These are phyloP conservation scores for Trypanosoma grayi DNA, from an alignment of 208 protist genomes.

Conservation along the genomic window DNA sequence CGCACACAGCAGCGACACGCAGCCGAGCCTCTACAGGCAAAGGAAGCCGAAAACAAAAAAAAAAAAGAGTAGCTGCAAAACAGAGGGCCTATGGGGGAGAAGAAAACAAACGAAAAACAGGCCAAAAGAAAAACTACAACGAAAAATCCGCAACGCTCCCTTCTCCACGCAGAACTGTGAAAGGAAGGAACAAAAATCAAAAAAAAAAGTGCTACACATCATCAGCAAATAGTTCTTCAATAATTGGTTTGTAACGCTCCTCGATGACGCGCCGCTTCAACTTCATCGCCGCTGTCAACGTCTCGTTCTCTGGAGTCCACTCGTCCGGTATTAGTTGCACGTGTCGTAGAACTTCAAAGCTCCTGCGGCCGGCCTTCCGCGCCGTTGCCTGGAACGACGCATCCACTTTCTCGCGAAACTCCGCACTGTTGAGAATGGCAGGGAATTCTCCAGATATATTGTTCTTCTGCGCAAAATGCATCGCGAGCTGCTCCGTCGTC, in stretches of 20 bases:
- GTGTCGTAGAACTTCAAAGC: slow-evolving; percentile 67
- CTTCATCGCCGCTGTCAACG: slow-evolving; percentile 84
- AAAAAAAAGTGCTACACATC: slow-evolving; percentile 31
- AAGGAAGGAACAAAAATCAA: slow-evolving; percentile 10
- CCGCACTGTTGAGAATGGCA: slow-evolving; percentile 39
- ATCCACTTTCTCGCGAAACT: slow-evolving; percentile 43
- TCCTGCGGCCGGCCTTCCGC: slow-evolving; percentile 48
- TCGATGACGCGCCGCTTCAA: slow-evolving; percentile 67
- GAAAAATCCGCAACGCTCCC: slow-evolving; percentile 8
- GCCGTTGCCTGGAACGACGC: slow-evolving; percentile 50
- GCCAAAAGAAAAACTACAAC: slow-evolving; percentile 18
- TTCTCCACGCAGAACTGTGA: too few relatives aligned
- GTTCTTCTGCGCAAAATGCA: slow-evolving; percentile 56
- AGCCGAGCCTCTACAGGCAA: too few relatives aligned
- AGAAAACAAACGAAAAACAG: slow-evolving; percentile 13
- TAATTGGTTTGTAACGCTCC: slow-evolving; percentile 56
- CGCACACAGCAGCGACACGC: too few relatives aligned
- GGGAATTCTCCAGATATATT: slow-evolving; percentile 46
- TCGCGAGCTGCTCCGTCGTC: slow-evolving; percentile 50
- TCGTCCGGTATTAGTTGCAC: slow-evolving; percentile 61
- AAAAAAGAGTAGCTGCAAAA: too few relatives aligned
- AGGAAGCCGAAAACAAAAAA: too few relatives aligned
- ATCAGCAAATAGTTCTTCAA: slow-evolving; percentile 59
- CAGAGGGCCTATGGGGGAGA: too few relatives aligned
- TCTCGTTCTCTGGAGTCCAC: slow-evolving; percentile 82